Evolutionary conservation across 75 land plant species (phyloP), one percentile per base, ranked within the genome.

Genomic region (Cryptomeria japonica): DNA sequence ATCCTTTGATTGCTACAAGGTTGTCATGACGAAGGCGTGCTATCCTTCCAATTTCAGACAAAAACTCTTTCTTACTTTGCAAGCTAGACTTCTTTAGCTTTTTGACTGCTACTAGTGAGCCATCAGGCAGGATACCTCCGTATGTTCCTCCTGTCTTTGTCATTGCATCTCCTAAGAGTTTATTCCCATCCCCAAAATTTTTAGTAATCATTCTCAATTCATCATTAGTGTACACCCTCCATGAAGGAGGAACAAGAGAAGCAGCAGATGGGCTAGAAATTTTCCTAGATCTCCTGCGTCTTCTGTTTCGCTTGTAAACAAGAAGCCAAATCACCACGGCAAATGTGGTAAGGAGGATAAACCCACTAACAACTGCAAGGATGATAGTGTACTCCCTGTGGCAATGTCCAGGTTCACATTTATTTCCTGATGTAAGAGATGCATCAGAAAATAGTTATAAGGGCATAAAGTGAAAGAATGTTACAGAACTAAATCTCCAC

Each of bases 11-110:
- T 72, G 92, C 91, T 8, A 98, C 98, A 51, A 98, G 77, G 88
- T 95, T 98, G 53, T 96, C 94, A 91, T 98, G 99, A 64, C 93
- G 96, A 80, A 97, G 94, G 44, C 93, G 95, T 82, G 98, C 96
- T 75, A 95, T 94, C 68, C 96, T 92, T 83, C 93, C 90, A 80
- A 98, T 88, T 83, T 98, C 99, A 75, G 96, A 93, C 76, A 93
- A 92, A 80, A 98, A 98, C 47, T 94, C 95, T 83, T 96, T 94
- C 87, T 95, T 95, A 90, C 95, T 92, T 72, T 98, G 96, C 76
- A 94, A 90, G 41, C 87, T 93, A 51, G 96, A 93, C 79, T 93
- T 93, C 84, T 92, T 93, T 87, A 98, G 83, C 90, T 92, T 96
- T 88, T 98, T 98, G 34, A 98, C 92, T 19, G 94, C 99, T 37